Evolutionary conservation across 225 moss, liverwort and hornwort genomes (phyloP), one percentile per base, ranked within the genome.

Genomic region (Ulota crispa): DNA sequence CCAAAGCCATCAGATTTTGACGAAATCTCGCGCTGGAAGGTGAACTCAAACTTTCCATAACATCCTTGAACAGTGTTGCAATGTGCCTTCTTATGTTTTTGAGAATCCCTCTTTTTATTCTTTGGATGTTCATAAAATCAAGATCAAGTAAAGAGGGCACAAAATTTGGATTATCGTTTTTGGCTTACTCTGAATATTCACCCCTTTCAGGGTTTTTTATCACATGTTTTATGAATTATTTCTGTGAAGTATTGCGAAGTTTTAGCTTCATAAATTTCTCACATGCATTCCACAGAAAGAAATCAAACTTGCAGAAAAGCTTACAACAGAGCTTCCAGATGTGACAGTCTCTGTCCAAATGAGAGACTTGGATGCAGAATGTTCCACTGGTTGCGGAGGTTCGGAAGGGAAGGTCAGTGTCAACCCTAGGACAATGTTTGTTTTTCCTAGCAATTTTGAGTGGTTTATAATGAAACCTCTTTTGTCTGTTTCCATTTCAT

Each of bases 1-100:
- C 93, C 94, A 42, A 94, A 94, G 79, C 95, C 94, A 82, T 86
- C 90, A 6, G 87, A 90, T 75, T 90, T 95, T 73, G 92, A 92
- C 45, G 92, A 94, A 80, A 87, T 94, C 82, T 87, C 88, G 6
- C 91, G 92, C 81, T 94, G 93, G 93, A 97, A 94, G 97, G 97
- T 97, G 90, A 41, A 15, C 50, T 50, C 59, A 68, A 73, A 43
- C 65, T 82, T 79, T 5, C 24, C 26, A 20, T 54, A 52, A n/a
- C 11, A 52, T 65, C 53, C 36, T 52, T 77, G 36, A 34, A 18
- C 23, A 63, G 31, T 65, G 50, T 77, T 36, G 13, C 36, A 64
- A 76, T 23, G 47, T 63, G 18, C 53, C n/a, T 23, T 56, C 9
- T 9, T 53, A 52, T 23, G 36, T 65, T 36, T 34, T 53, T 19